A percentile compares a stretch with the other conserved stretches of the same genome.
These are phyloP conservation scores for Athelia psychrophila DNA, from an alignment of 1,284 basidiomycete genomes.

Conservation along the genomic window DNA sequence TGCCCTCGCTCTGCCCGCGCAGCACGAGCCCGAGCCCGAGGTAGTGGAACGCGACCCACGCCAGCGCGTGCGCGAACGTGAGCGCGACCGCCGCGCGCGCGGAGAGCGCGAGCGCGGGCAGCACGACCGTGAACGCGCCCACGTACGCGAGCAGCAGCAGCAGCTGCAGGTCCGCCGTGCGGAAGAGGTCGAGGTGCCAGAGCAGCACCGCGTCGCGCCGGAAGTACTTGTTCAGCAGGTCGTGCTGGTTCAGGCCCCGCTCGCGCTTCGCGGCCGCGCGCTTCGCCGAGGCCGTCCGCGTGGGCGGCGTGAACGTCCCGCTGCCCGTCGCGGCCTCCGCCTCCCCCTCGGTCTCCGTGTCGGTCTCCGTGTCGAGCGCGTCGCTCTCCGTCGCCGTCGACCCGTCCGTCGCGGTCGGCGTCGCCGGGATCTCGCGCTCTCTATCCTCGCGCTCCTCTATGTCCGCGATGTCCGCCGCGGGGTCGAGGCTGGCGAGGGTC, in stretches of 20 bases:
- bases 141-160: slow-evolving; percentile 18
- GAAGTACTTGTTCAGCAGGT: slow-evolving; percentile 90
- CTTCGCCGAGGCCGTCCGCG: neutral
- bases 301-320: neutral
- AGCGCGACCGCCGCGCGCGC: slow-evolving; percentile 46
- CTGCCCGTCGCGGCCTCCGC: neutral
- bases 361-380: slow-evolving; percentile 66
- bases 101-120: slow-evolving; percentile 53
- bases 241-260: slow-evolving; percentile 88
- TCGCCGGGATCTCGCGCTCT: slow-evolving; percentile 26
- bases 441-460: neutral
- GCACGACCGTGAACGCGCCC: slow-evolving; percentile 62
- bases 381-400: slow-evolving; percentile 64
- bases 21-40: slow-evolving; percentile 86
- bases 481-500: slow-evolving; percentile 5
- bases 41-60: slow-evolving; percentile 88
- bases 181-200: slow-evolving; percentile 81
- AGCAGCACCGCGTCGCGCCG: slow-evolving; percentile 84
- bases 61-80: slow-evolving; percentile 81
- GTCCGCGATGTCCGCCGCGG: neutral
- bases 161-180: too few relatives aligned
- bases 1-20: slow-evolving; percentile 80
- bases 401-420: slow-evolving; percentile 72
- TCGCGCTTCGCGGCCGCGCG: too few relatives aligned
- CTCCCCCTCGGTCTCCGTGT: slow-evolving; percentile 42